phyloP scores from a whole-genome alignment of 768 basidiomycete genomes.

The Leccinum uliginosum region DNA sequence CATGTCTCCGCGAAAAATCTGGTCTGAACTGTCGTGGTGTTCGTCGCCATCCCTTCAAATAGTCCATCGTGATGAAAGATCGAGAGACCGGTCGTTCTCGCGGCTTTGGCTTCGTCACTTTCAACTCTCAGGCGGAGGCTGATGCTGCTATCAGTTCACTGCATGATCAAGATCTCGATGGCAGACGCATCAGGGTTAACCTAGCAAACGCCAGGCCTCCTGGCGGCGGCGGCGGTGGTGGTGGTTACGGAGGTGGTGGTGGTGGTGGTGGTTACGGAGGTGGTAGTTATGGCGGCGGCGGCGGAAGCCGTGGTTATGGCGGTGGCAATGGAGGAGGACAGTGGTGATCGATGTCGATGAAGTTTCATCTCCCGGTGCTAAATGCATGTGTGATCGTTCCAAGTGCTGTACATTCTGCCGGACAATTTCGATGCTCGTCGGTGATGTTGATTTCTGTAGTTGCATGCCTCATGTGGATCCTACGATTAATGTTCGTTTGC shows the following conservation, averaged over 20 bases:
- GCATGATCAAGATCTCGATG: constrained; percentile 53
- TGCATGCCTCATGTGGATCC: background rate
- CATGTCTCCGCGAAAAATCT: constrained; percentile 19
- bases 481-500: background rate
- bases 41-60: constrained; percentile 6
- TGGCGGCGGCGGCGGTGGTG: constrained; percentile 19
- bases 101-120: constrained; percentile 55
- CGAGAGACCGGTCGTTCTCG: constrained; percentile 55
- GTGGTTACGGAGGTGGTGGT: constrained; percentile 1
- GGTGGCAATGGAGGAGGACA: constrained; percentile 1
- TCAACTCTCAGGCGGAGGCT: constrained; percentile 31
- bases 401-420: background rate
- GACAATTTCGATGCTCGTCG: constrained; percentile 3
- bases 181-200: constrained; percentile 53
- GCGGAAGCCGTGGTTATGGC: constrained; percentile 3
- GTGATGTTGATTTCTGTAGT: constrained; percentile 10
- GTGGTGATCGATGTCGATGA: constrained; percentile 7
- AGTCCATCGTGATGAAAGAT: constrained; percentile 41
- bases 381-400: constrained; percentile 10
- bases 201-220: constrained; percentile 28
- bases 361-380: background rate
- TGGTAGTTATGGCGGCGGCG: background rate
- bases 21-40: constrained; percentile 4
- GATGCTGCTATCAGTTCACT: constrained; percentile 40
- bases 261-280: constrained; percentile 1